Percentiles rank a stretch among this genome's conserved stretches.
These are phyloP conservation scores for Plenodomus lindquistii DNA, from an alignment of 2,329 filamentous ascomycete genomes.

Conservation along the genomic window DNA sequence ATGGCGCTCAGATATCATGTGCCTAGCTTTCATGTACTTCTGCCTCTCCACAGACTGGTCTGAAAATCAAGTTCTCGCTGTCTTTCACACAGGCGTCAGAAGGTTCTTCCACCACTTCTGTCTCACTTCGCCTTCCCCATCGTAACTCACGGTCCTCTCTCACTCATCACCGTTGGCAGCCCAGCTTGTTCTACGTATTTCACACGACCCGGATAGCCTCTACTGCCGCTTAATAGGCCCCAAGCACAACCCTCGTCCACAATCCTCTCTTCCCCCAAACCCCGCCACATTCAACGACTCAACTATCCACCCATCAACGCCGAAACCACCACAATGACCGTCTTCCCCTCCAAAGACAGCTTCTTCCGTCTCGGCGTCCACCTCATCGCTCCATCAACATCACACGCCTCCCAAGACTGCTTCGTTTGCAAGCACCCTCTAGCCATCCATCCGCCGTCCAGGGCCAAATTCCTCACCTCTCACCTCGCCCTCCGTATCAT, in stretches of 20 bases:
- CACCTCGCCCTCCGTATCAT: slow-evolving; percentile 20
- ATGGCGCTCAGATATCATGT: too few species aligned
- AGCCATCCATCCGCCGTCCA: slow-evolving; percentile 5
- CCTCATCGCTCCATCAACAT: slow-evolving; percentile 5
- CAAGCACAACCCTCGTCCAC: too few species aligned
- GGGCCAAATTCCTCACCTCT: neutral
- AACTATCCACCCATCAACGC: neutral
- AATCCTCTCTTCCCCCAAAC: too few species aligned
- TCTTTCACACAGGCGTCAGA: neutral
- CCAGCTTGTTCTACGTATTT: too few species aligned
- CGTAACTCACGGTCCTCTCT: too few species aligned
- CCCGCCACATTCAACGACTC: neutral
- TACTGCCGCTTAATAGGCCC: too few species aligned
- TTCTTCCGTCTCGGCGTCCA: slow-evolving; percentile 17
- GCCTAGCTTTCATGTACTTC: too few species aligned
- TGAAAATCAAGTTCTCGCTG: neutral
- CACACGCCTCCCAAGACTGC: slow-evolving; percentile 20
- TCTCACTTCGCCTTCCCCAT: too few species aligned
- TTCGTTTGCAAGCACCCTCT: slow-evolving; percentile 18
- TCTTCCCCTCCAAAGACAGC: slow-evolving; percentile 15
- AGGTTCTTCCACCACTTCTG: neutral
- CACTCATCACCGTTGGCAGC: neutral
- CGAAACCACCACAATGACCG: slow-evolving; percentile 7
- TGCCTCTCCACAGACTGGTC: too few species aligned
- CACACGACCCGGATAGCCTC: too few species aligned